Conservation (phyloP, 768 basidiomycete species). For the Leccinellum rugosiceps region DNA sequence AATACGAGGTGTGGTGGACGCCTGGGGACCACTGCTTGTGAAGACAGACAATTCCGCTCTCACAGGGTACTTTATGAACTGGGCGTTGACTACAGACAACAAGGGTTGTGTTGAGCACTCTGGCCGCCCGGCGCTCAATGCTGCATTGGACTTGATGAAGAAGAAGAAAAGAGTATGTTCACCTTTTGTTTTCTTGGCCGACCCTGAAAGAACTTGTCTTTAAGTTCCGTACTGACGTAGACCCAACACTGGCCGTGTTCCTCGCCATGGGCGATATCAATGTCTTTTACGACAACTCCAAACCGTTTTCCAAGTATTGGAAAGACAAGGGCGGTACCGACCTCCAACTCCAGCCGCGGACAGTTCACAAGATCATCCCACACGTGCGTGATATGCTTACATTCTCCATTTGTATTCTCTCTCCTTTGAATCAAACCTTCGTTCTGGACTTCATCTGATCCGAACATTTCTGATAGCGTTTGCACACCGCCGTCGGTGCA, state of each 20-base stretch:
- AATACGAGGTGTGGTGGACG: constrained; percentile 28
- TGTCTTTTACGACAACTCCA: constrained; percentile 36
- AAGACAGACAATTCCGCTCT: constrained; percentile 31
- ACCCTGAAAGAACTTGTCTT: background rate
- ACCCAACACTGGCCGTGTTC: background rate
- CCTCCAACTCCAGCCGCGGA: constrained; percentile 22
- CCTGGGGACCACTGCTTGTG: constrained; percentile 40
- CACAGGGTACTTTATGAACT: constrained; percentile 49
- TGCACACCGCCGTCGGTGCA: constrained; percentile 27
- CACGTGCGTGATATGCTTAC: constrained; percentile 32
- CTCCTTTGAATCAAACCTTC: too few species aligned
- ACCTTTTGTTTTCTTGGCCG: background rate
- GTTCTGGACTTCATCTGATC: background rate
- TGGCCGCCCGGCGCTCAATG: background rate
- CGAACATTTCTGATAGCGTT: constrained; percentile 28
- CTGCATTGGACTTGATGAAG: constrained; percentile 10
- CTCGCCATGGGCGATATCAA: constrained; percentile 14
- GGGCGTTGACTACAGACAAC: constrained; percentile 22
- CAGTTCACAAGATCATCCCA: constrained; percentile 35
- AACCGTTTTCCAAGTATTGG: constrained; percentile 35
- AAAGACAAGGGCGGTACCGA: constrained; percentile 24
- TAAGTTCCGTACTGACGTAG: constrained; percentile 12
- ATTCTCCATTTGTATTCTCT: background rate
- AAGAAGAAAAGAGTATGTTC: constrained; percentile 16
- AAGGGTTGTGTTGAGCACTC: constrained; percentile 7